A percentile compares a stretch with the other conserved stretches of the same genome.
phyloP scores from a whole-genome alignment of 1,284 basidiomycete genomes.

The Sphaerobolus stellatus region DNA sequence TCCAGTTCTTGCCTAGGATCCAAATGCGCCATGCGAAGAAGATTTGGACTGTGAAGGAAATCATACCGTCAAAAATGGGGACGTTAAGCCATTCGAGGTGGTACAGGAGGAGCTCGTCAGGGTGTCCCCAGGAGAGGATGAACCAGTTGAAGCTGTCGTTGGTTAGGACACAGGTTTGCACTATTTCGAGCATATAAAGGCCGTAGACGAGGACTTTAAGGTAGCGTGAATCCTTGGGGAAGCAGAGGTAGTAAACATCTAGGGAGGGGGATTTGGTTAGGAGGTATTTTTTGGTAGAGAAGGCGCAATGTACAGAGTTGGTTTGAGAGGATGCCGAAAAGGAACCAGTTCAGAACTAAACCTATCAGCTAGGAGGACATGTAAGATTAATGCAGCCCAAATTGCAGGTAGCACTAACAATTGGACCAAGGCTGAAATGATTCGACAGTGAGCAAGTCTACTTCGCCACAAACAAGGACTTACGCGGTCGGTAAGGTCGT shows the following conservation, averaged over 20 bases:
- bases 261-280: not conserved
- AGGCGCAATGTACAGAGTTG: constrained; percentile 2
- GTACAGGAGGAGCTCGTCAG: constrained; percentile 9
- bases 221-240: constrained; percentile 1
- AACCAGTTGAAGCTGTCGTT: constrained; percentile 10
- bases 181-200: not conserved
- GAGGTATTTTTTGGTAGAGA: not conserved
- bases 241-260: constrained; percentile 5
- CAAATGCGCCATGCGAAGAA: constrained; percentile 47
- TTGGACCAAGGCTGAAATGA: not conserved
- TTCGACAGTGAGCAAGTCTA: not conserved
- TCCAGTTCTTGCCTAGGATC: constrained; percentile 23
- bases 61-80: constrained; percentile 30
- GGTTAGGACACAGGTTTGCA: not conserved
- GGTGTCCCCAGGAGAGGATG: constrained; percentile 19
- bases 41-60: constrained; percentile 39
- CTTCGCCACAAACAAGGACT: not conserved
- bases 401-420: not conserved
- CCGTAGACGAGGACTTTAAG: constrained; percentile 3
- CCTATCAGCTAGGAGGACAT: constrained; percentile 12
- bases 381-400: no score
- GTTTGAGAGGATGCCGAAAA: constrained; percentile 11
- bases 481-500: not conserved
- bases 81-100: constrained; percentile 23
- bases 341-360: constrained; percentile 17